Evolutionary conservation across 2,329 filamentous ascomycete species (phyloP).

Genomic region (Fusarium drepaniforme): DNA sequence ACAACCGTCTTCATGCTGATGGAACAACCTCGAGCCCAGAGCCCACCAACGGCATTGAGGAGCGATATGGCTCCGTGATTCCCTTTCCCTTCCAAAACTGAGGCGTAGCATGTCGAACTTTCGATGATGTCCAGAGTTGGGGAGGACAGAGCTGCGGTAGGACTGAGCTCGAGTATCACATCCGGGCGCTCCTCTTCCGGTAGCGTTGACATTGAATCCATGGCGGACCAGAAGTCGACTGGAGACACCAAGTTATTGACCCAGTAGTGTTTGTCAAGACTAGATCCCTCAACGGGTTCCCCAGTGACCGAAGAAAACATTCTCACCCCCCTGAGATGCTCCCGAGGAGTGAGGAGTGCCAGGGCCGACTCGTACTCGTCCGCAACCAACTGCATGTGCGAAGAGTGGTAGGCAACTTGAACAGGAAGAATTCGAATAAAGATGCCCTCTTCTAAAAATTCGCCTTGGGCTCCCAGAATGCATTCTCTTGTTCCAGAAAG

Average conservation of each 20-base stretch:
- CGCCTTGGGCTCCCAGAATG: slow-evolving; percentile 47
- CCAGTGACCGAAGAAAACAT: slow-evolving; percentile 60
- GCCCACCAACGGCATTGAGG: slow-evolving; percentile 48
- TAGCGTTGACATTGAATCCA: slow-evolving; percentile 50
- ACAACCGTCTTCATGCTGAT: slow-evolving; percentile 49
- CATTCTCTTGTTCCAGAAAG: slow-evolving; percentile 54
- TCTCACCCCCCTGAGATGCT: slow-evolving; percentile 18
- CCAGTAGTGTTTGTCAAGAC: slow-evolving; percentile 58
- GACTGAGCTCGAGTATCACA: slow-evolving; percentile 57
- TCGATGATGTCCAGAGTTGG: slow-evolving; percentile 53
- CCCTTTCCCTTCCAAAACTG: slow-evolving; percentile 44
- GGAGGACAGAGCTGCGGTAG: slow-evolving; percentile 51
- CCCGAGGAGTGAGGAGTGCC: slow-evolving; percentile 30
- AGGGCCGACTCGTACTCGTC: slow-evolving; percentile 51
- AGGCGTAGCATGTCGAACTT: slow-evolving; percentile 37
- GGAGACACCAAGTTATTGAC: slow-evolving; percentile 58
- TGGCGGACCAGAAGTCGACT: slow-evolving; percentile 58
- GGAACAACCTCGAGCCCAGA: slow-evolving; percentile 53
- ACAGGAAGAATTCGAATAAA: slow-evolving; percentile 54
- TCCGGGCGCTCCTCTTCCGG: slow-evolving; percentile 46
- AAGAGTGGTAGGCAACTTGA: slow-evolving; percentile 58
- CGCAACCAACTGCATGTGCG: slow-evolving; percentile 56
- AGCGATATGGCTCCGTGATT: slow-evolving; percentile 39
- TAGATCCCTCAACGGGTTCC: slow-evolving; percentile 29
- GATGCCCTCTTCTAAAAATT: slow-evolving; percentile 48